Base-by-base conservation (phyloP, 352 stramenopile species). In the Pythium plurisporium region DNA sequence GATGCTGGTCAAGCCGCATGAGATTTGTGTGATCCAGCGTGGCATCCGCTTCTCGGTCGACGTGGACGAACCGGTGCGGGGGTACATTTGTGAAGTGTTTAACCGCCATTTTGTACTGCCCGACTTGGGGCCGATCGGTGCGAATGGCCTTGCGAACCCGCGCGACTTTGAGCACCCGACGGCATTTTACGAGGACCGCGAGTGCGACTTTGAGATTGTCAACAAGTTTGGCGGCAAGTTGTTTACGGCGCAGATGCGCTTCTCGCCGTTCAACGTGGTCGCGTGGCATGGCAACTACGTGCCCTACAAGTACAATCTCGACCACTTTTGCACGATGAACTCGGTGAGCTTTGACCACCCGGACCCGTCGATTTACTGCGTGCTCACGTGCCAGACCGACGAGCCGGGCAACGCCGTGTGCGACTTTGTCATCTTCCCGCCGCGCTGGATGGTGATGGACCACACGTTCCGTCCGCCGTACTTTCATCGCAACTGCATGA, bases 221-320 rank as follows among this genome's bases (percentile, higher is more conserved):
- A 91, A 88, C 73, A 94, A 89, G 69, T 98, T 97, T 76, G 86
- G 87, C 20, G 86, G 90, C 7, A 60, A 91, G 43, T 61, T 98
- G 26, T 99, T 98, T 68, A 81, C 76, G 19, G 80, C 88, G 25
- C 52, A 61, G 17, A 89, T 90, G 67, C 47, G 59, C 10, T 94
- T 97, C 49, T 98, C 89, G 17, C 96, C 96, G 3, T 98, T 97
- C 68, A 97, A 98, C 60, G 96, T 99, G 3, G 95, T 99, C 14
- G 96, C 96, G n/a, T 99, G 94, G 94, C 96, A 98, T 62, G 96
- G 95, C 34, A 99, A 98, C 72, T 99, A 99, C 59, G 72, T 97
- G 15, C 96, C 96, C 29, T 99, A 94, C 90, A 99, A 98, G 69
- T 99, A 99, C 84, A 87, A 98, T 62, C 70, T 99, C 46, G 73